Base-by-base conservation (phyloP, 2,329 filamentous ascomycete genomes). In the Cladosporium sp. region DNA sequence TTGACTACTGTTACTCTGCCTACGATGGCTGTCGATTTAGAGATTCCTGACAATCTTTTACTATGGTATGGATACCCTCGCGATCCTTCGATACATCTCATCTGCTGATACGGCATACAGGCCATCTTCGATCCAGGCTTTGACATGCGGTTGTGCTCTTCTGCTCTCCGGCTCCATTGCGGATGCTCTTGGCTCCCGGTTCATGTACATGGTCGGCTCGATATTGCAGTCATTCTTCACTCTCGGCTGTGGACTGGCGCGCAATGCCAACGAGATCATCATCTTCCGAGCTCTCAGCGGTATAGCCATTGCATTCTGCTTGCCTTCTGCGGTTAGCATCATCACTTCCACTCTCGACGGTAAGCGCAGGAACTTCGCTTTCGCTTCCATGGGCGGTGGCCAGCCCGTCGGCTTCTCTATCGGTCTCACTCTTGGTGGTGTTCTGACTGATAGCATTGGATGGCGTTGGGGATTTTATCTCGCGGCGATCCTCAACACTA, bases 391-490 rank as follows among this genome's bases (percentile, higher is more conserved):
- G 69, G 84, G 85, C 2, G 77, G 79, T 13, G 80, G 80, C 1
- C 82, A 84, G 65, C 82, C 83, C 0, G 68, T 86, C 11, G 85
- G 84, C 0, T 86, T 84, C 64, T 79, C 78, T 0, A 66, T 85
- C 0, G 84, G 85, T 0, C 76, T 87, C 3, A 78, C 82, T 0
- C 73, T 87, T 3, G 82, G 83, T 30, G 83, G 84, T 64, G 67
- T 85, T 0, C 78, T 86, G 36, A 75, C 79, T 1, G 78, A 83
- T 34, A 78, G 76, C 0, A 78, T 83, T 54, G 82, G 83, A 2
- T 87, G 84, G 85, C 73, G 84, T 53, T 80, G 76, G 67, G 84
- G 82, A 0, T 87, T 82, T 68, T 81, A 85, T 67, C 75, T 84
- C 3, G 75, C 77, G 25, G 81, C 81, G 0, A 80, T 79, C 14